These are phyloP conservation scores for Cubamyces lactineus DNA, from an alignment of 768 basidiomycete species.

Conservation along the genomic window DNA sequence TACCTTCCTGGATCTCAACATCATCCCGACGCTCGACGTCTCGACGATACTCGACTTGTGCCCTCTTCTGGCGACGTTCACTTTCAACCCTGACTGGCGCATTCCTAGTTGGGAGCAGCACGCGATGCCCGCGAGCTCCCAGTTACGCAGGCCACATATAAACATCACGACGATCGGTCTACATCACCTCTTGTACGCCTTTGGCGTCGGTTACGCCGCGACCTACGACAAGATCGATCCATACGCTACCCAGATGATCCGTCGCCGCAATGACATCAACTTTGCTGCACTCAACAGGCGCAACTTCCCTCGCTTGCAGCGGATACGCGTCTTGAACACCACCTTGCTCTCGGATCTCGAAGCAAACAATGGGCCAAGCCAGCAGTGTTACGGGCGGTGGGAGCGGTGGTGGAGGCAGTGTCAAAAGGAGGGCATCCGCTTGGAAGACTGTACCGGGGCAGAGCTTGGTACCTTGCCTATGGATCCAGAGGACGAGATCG, in stretches of 20 bases:
- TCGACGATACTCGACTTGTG: constrained; percentile 64
- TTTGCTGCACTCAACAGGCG: constrained; percentile 53
- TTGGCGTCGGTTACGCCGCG: constrained; percentile 62
- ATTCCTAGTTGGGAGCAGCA: constrained; percentile 36
- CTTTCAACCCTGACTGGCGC: constrained; percentile 80
- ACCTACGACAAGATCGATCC: constrained; percentile 46
- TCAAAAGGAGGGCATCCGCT: constrained; percentile 48
- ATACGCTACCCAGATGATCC: constrained; percentile 43
- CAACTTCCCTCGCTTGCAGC: constrained; percentile 64
- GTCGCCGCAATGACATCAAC: constrained; percentile 68
- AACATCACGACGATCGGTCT: constrained; percentile 66
- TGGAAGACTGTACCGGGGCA: constrained; percentile 80
- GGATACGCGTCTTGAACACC: constrained; percentile 61
- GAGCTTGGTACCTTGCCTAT: constrained; percentile 50
- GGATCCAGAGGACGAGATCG: constrained; percentile 38
- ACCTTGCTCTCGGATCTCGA: constrained; percentile 62
- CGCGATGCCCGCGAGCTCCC: constrained; percentile 34
- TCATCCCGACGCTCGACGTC: constrained; percentile 58
- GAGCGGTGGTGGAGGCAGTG: constrained; percentile 70
- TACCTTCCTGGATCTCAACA: constrained; percentile 67
- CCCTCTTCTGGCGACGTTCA: constrained; percentile 61
- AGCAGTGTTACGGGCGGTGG: constrained; percentile 54
- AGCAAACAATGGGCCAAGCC: constrained; percentile 50
- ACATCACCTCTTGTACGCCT: constrained; percentile 70
- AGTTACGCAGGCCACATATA: constrained; percentile 57